A percentile compares a stretch with the other conserved stretches of the same genome.
Evolutionary conservation across 2,329 filamentous ascomycete species (phyloP).

Genomic region (Byssochlamys sp.): DNA sequence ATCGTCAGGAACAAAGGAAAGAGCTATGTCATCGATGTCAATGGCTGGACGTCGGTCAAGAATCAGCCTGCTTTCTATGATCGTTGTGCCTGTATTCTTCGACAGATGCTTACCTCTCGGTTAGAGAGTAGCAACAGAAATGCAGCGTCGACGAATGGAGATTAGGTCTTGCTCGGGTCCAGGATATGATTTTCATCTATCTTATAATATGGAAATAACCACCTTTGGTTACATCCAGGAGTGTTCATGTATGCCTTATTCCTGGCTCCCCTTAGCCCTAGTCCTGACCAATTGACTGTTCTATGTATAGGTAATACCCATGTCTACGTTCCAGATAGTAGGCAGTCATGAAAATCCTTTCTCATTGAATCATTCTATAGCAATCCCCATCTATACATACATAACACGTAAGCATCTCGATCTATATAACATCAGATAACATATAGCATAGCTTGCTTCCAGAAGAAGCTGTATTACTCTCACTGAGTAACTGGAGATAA

Average conservation of each 20-base stretch:
- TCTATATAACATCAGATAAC: not conserved
- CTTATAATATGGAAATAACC: too few relatives aligned
- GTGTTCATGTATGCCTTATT: too few relatives aligned
- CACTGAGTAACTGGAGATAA: not conserved
- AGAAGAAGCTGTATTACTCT: not conserved
- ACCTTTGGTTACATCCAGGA: too few relatives aligned
- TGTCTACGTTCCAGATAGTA: too few relatives aligned
- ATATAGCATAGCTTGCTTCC: not conserved
- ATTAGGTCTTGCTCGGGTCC: too few relatives aligned
- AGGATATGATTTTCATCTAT: too few relatives aligned
- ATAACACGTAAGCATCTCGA: not conserved
- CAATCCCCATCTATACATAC: not conserved
- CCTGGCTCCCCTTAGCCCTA: too few relatives aligned
- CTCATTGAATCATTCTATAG: not conserved
- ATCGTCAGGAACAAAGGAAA: conserved; percentile 69
- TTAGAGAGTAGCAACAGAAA: too few relatives aligned
- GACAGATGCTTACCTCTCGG: conserved; percentile 55
- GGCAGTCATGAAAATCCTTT: not conserved
- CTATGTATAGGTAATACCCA: too few relatives aligned
- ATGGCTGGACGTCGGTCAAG: conserved; percentile 96
- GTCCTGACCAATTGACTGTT: too few relatives aligned
- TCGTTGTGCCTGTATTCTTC: conserved; percentile 68
- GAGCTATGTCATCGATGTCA: conserved; percentile 92
- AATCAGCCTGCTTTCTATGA: conserved; percentile 94
- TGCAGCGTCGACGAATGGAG: too few relatives aligned